Conservation (phyloP, 164 flowering plant species). For the Euptelea pleiosperma region DNA sequence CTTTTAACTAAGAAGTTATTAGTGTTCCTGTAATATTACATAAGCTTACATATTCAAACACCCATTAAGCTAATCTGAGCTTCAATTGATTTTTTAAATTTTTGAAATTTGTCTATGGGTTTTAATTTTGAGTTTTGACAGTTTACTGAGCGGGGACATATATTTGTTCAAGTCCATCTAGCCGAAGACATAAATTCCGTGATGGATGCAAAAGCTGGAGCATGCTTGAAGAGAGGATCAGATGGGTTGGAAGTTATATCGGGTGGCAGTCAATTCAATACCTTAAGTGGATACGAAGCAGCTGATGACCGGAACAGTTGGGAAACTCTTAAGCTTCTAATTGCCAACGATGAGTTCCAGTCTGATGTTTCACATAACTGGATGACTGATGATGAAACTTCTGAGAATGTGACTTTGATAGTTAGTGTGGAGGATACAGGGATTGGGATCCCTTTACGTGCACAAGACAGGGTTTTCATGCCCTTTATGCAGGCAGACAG, state of each 20-base stretch:
- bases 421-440: slow-evolving; percentile 92
- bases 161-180: slow-evolving; percentile 84
- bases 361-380: slow-evolving; percentile 29
- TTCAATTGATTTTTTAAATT: background rate
- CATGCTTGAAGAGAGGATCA: slow-evolving; percentile 37
- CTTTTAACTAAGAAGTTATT: too few relatives aligned
- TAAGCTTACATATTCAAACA: too few relatives aligned
- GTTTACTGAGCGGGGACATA: slow-evolving; percentile 89
- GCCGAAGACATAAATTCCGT: slow-evolving; percentile 43
- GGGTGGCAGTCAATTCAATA: slow-evolving; percentile 37
- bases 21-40: too few relatives aligned
- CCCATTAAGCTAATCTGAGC: background rate
- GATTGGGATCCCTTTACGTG: slow-evolving; percentile 70
- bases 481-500: slow-evolving; percentile 98
- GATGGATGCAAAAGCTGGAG: slow-evolving; percentile 37
- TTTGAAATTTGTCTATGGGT: slow-evolving; percentile 8
- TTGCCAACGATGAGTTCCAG: slow-evolving; percentile 37
- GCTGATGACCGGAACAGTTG: slow-evolving; percentile 68
- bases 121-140: slow-evolving; percentile 32
- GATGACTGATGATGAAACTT: slow-evolving; percentile 20
- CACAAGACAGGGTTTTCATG: slow-evolving; percentile 75
- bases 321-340: slow-evolving; percentile 52
- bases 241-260: slow-evolving; percentile 27
- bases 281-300: slow-evolving; percentile 79
- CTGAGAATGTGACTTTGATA: slow-evolving; percentile 52